Base-by-base conservation (phyloP, 805 yeast species). In the Ogataea nakhonphanomensis region DNA sequence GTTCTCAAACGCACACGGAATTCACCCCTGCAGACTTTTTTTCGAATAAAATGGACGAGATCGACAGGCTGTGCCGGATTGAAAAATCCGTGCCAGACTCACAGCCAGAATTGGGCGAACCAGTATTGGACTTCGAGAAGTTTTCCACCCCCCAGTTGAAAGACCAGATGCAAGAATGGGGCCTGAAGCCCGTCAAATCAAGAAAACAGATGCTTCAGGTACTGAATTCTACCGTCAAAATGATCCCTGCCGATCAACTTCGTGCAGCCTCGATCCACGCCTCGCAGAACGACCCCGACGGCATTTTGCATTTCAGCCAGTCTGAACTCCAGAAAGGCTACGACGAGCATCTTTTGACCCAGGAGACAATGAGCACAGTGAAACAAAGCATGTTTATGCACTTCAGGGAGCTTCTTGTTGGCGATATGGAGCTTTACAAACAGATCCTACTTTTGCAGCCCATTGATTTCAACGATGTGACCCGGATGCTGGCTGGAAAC, bases 151-250 rank as follows among this genome's bases (percentile, higher is more conserved):
- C 35, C 15, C 53, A 51, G 30, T 35, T 57, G 21, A 56, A 48
- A 28, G 42, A 45, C 15, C 57, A 55, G 37, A 51, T 68, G 34
- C 43, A 44, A 7, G 53, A 49, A 14, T 67, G 70, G 71, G 71
- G 67, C 1, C 46, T 70, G 37, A 68, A 67, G 41, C 68, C 69
- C 2, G 56, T 54, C 6, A 60, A 52, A 46, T 54, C 64, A 7
- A 56, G 61, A 38, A 39, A 41, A 7, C 57, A 59, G 35, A 67
- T 67, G 72, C 47, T 67, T 8, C 50, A 58, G 24, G 44, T 59
- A 1, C 50, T 67, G 14, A 39, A 43, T 3, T 50, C 56, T 7
- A 52, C 57, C 7, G 37, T 50, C 20, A 17, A 17, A 17, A 17
- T 17, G 20, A 17, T 17, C 20, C 20, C 20, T 17, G 5, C 20